phyloP scores from a whole-genome alignment of 1,284 basidiomycete species.

The Jaminaea rosea region DNA sequence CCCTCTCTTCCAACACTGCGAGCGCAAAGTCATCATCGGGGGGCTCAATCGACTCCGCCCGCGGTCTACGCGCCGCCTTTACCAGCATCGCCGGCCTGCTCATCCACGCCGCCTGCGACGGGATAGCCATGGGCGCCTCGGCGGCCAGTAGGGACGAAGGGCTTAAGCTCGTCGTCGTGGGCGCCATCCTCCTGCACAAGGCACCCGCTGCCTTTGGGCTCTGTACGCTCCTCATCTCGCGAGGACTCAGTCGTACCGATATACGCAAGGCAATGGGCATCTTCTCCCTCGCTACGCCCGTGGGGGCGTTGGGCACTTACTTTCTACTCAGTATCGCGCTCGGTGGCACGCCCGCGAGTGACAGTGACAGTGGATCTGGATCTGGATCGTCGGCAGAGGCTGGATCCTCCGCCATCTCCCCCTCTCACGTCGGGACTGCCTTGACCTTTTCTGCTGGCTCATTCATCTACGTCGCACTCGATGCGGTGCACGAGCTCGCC shows the following conservation, averaged over 20 bases:
- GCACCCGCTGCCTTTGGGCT: slow-evolving; percentile 41
- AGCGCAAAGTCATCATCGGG: no score
- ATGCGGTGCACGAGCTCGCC: slow-evolving; percentile 40
- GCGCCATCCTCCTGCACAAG: slow-evolving; percentile 45
- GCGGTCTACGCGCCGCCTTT: slow-evolving; percentile 19
- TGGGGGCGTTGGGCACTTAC: slow-evolving; percentile 29
- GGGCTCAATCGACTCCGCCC: neutral
- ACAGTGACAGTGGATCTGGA: neutral
- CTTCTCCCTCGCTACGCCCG: slow-evolving; percentile 32
- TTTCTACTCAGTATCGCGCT: slow-evolving; percentile 9
- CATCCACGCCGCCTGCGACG: slow-evolving; percentile 41
- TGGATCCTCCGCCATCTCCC: slow-evolving; percentile 13
- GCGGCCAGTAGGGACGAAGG: slow-evolving; percentile 24
- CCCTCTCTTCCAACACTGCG: no score
- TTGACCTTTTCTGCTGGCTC: slow-evolving; percentile 80
- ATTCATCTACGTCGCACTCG: slow-evolving; percentile 84
- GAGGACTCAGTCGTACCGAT: slow-evolving; percentile 15
- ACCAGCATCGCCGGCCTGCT: slow-evolving; percentile 34
- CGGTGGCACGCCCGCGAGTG: neutral
- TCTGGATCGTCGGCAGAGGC: neutral
- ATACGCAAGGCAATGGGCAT: slow-evolving; percentile 27
- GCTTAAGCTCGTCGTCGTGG: slow-evolving; percentile 35
- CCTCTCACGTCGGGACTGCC: slow-evolving; percentile 57
- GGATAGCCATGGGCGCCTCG: slow-evolving; percentile 42
- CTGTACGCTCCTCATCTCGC: slow-evolving; percentile 40